Evolutionary conservation across 78 protist genomes (phyloP), one percentile per base, ranked within the genome.

Genomic region (Pelomyxa schiedti): DNA sequence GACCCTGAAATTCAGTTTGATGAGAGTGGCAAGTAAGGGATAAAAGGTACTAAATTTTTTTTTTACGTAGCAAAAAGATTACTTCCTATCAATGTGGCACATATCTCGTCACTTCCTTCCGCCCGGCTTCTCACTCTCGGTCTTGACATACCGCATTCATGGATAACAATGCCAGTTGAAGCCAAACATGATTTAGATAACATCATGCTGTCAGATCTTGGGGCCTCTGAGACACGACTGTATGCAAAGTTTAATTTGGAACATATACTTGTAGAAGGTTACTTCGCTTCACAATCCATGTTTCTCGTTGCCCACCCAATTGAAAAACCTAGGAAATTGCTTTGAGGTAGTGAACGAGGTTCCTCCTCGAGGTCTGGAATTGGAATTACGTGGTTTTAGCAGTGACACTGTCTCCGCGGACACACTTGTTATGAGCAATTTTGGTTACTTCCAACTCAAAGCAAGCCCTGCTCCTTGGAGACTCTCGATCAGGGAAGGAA

Each of bases 381-480:
- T 32, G 42, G 40, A 5, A 41, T 43, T 9, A 8, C 4, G 16
- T 29, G 29, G 64, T 43, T 30, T 41, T n/a, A 9, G 38, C 36
- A 4, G 73, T 41, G 43, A 16, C 32, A 16, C 16, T 16, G 32
- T 16, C 32, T 16, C 58, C 32, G 16, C 32, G 32, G 88, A 83
- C 63, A 83, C 88, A 24, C 37, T 83, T 6, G 83, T 83, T 8
- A 83, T 83, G 88, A 75, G 77, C 41, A 77, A 76, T 9, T 43
- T 37, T 28, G 96, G 94, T 32, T 93, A 93, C 75, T 93, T 90
- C 52, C 96, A 93, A 75, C 81, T 93, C 28, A 73, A 92, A 72
- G 83, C 91, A 3, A 30, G 47, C 3, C 96, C 96, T 6, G 95
- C 94, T n/a, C 52, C 69, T 22, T 92, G 89, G 89, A 28, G 2